Conservation (phyloP, 768 basidiomycete genomes). For the Russula brevipes region DNA sequence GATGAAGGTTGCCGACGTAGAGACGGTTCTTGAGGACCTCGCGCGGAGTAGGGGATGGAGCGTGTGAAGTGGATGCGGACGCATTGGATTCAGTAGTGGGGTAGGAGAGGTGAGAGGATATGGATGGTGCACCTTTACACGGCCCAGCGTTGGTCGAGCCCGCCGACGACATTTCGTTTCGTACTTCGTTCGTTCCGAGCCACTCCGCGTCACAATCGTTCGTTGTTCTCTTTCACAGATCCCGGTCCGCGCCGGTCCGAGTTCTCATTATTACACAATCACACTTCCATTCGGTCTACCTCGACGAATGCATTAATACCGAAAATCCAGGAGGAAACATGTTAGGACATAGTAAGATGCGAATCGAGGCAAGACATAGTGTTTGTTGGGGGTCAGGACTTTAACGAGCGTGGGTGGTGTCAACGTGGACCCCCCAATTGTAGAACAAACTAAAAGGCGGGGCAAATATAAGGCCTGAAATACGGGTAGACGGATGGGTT, state of each 20-base stretch:
- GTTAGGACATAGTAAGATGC: slow-evolving; percentile 16
- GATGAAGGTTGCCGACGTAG: slow-evolving; percentile 86
- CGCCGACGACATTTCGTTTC: not conserved
- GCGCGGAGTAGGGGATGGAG: slow-evolving; percentile 25
- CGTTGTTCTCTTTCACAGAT: too few species aligned
- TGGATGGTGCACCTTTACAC: not conserved
- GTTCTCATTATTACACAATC: not conserved
- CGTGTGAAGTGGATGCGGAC: slow-evolving; percentile 20
- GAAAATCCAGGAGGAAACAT: slow-evolving; percentile 5
- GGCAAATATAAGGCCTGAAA: slow-evolving; percentile 15
- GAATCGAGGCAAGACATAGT: slow-evolving; percentile 14
- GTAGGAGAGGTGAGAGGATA: slow-evolving; percentile 29
- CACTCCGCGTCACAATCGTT: too few species aligned
- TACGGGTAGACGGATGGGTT: slow-evolving; percentile 17
- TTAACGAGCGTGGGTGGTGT: slow-evolving; percentile 17
- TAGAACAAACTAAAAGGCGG: slow-evolving; percentile 19
- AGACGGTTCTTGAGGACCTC: slow-evolving; percentile 62
- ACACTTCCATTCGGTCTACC: not conserved
- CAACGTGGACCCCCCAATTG: slow-evolving; percentile 11
- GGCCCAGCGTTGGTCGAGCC: too few species aligned
- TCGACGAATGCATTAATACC: slow-evolving; percentile 10
- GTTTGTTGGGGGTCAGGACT: slow-evolving; percentile 9
- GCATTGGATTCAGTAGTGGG: slow-evolving; percentile 24
- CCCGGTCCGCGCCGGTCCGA: slow-evolving; percentile 4
- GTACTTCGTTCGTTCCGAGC: too few species aligned